Conservation (phyloP, 768 basidiomycete genomes). For the Tephrocybe sp. region DNA sequence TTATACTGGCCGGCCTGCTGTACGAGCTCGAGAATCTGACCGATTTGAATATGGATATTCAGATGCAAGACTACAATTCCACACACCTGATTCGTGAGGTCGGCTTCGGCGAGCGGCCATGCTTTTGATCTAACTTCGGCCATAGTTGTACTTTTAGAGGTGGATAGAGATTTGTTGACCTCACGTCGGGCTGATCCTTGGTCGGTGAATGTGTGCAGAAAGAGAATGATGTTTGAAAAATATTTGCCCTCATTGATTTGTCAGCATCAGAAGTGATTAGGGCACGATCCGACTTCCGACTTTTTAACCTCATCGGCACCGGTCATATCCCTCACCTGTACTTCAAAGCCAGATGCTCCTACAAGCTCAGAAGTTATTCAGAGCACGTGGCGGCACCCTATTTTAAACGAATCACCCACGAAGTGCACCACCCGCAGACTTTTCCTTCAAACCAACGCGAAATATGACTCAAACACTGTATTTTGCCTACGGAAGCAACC, state of each 20-base stretch:
- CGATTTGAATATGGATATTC: background rate
- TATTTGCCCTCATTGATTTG: slow-evolving; percentile 1
- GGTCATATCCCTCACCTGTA: background rate
- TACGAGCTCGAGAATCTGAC: slow-evolving; percentile 90
- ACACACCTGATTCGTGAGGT: slow-evolving; percentile 86
- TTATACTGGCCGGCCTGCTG: slow-evolving; percentile 97
- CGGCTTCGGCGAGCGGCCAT: slow-evolving; percentile 84
- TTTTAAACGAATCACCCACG: background rate
- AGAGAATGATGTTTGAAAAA: slow-evolving; percentile 2
- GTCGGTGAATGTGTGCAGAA: slow-evolving; percentile 41
- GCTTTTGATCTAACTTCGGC: slow-evolving; percentile 75
- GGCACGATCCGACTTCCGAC: background rate
- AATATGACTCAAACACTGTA: slow-evolving; percentile 26
- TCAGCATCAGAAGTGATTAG: slow-evolving; percentile 3
- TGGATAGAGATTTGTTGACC: slow-evolving; percentile 47
- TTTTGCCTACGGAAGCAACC: slow-evolving; percentile 52
- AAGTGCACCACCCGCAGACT: background rate
- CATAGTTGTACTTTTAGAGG: slow-evolving; percentile 40
- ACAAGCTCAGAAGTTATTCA: too few relatives aligned
- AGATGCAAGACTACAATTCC: background rate
- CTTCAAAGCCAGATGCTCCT: too few relatives aligned
- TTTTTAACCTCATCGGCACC: background rate
- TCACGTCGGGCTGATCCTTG: slow-evolving; percentile 87
- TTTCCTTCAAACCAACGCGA: background rate
- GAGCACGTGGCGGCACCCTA: too few relatives aligned